Evolutionary conservation across 2,329 filamentous ascomycete genomes (phyloP).

Genomic region (Cucurbitaria berberidis): DNA sequence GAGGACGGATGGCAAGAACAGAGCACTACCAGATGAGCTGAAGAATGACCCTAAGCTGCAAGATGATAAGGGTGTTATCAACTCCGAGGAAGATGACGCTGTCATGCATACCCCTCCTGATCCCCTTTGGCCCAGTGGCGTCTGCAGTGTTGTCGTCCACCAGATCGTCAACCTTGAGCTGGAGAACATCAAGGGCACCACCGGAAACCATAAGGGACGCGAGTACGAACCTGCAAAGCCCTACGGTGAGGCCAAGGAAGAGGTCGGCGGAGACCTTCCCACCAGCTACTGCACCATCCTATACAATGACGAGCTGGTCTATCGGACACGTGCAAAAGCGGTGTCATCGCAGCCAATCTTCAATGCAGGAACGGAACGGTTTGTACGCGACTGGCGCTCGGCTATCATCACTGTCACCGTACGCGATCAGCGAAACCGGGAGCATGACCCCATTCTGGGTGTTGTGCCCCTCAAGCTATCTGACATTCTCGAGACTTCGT

Average conservation of each 20-base stretch:
- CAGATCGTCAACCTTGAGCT: conserved; percentile 95
- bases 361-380: conserved; percentile 93
- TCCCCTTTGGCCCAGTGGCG: conserved; percentile 92
- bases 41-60: conserved; percentile 78
- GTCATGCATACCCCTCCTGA: conserved; percentile 91
- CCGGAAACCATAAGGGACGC: conserved; percentile 78
- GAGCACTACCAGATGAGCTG: conserved; percentile 74
- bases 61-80: conserved; percentile 82
- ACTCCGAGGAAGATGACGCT: conserved; percentile 77
- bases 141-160: conserved; percentile 85
- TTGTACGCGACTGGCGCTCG: conserved; percentile 91
- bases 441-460: conserved; percentile 94
- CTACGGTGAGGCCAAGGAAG: conserved; percentile 85
- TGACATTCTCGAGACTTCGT: conserved; percentile 85
- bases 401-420: conserved; percentile 86
- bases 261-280: conserved; percentile 78
- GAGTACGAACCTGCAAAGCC: conserved; percentile 89
- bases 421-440: conserved; percentile 83
- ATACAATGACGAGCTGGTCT: conserved; percentile 85
- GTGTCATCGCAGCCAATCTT: conserved; percentile 95
- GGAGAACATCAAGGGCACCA: conserved; percentile 85
- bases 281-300: conserved; percentile 94
- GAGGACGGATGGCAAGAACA: conserved; percentile 84
- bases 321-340: conserved; percentile 93
- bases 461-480: conserved; percentile 88